Evolutionary conservation across 441 rosid genomes (phyloP), one percentile per base, ranked within the genome.

Genomic region (Bruguiera hainesii): DNA sequence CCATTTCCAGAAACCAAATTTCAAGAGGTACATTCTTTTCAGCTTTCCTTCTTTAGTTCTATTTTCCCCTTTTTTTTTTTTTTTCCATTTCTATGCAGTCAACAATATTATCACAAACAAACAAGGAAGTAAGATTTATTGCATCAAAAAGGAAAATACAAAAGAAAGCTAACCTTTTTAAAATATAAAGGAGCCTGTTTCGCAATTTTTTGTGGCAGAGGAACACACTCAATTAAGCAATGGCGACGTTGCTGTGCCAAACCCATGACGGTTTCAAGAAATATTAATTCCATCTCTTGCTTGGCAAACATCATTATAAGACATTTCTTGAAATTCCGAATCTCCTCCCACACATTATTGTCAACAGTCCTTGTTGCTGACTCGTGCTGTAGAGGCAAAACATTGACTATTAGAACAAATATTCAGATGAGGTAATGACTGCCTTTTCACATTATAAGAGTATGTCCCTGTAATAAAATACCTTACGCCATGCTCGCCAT

Each of bases 271-370:
- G 97, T 90, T 78, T 93, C 97, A 29, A 93, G 87, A 78, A 93
- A 93, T 60, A 92, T 85, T 18, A 85, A 62, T 7, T 89, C 94
- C 79, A 87, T 93, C 31, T 89, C 97, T 74, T 90, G 89, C 84
- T 89, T 86, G 6, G 88, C 89, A 74, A 84, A 93, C 96, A 93
- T 84, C 93, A 84, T 86, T 63, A 93, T 87, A 50, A 93, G 91
- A 81, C 98, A 90, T 80, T 93, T 93, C 79, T 93, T 93, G 82
- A 90, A 93, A 64, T 93, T 90, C 18, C 97, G 88, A 39, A 93
- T 87, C 83, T 93, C 97, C 19, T 85, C 93, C 98, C 97, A 87
- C 57, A 85, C 89, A 63, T 81, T 81, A 73, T 85, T 81, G 68
- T 93, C 97, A 9, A 87, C 82, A 1, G 71, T 82, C 75, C 94